Evolutionary conservation across 805 yeast genomes (phyloP).

Genomic region (Lachancea sp.): DNA sequence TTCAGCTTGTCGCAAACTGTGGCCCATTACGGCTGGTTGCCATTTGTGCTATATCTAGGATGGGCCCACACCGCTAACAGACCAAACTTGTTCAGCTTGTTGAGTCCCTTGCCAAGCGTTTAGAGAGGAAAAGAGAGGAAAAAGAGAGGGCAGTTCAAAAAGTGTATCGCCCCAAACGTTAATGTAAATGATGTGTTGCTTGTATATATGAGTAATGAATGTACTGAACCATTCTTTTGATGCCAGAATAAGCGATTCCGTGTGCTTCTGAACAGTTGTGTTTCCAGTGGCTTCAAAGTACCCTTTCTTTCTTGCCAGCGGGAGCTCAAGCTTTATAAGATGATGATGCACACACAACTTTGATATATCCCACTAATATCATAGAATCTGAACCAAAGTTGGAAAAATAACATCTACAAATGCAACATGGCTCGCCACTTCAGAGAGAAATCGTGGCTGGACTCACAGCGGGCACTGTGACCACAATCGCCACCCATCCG

Average conservation of each 20-base stretch:
- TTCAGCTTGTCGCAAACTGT: constrained; percentile 77
- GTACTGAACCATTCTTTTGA: background rate
- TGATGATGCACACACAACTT: too few relatives aligned
- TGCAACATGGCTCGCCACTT: constrained; percentile 14
- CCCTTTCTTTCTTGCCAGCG: too few relatives aligned
- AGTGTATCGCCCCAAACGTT: background rate
- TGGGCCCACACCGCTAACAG: constrained; percentile 76
- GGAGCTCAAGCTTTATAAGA: too few relatives aligned
- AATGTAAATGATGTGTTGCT: constrained; percentile 3
- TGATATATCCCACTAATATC: too few relatives aligned
- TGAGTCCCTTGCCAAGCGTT: constrained; percentile 35
- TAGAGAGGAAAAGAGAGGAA: constrained; percentile 6
- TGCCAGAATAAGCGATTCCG: too few relatives aligned
- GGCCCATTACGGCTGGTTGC: constrained; percentile 96
- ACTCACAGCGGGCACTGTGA: constrained; percentile 67
- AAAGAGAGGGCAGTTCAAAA: background rate
- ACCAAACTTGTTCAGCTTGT: constrained; percentile 60
- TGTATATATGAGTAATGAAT: constrained; percentile 7
- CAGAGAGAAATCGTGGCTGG: constrained; percentile 63
- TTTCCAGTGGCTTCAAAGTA: too few relatives aligned
- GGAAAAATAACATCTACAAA: too few relatives aligned
- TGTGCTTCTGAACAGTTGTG: too few relatives aligned
- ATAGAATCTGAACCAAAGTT: too few relatives aligned
- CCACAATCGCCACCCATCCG: constrained; percentile 84
- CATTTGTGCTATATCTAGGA: constrained; percentile 87